Conservation (phyloP, 768 basidiomycete genomes). For the Leccinum sublutescens region DNA sequence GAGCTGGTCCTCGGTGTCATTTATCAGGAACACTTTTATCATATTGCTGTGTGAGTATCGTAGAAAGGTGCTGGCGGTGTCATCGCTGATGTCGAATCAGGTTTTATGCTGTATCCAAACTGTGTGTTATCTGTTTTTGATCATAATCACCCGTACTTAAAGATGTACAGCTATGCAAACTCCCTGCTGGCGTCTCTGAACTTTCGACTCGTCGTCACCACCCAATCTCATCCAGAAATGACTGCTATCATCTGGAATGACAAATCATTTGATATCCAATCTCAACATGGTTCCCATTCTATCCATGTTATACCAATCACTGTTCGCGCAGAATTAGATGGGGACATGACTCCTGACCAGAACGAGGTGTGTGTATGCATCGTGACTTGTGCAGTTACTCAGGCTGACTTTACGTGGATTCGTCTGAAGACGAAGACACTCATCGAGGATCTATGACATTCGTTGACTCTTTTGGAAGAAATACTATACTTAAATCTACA, state of each 20-base stretch:
- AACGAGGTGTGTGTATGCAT: background rate
- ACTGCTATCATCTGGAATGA: background rate
- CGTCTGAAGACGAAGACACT: background rate
- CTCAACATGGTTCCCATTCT: background rate
- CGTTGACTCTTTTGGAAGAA: background rate
- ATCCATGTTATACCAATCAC: background rate
- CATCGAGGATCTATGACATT: background rate
- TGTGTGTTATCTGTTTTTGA: background rate
- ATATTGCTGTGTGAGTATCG: conserved; percentile 22
- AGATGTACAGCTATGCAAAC: background rate
- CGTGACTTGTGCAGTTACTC: background rate
- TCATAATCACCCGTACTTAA: background rate
- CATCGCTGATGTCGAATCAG: background rate
- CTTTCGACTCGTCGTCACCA: background rate
- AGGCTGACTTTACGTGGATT: background rate
- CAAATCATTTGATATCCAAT: background rate
- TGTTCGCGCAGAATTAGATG: background rate
- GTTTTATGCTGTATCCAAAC: background rate
- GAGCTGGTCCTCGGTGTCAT: conserved; percentile 17
- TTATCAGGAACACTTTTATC: conserved; percentile 1
- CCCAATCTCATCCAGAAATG: background rate
- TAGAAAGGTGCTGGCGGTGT: background rate
- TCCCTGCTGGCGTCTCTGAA: background rate
- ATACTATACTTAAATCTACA: background rate
- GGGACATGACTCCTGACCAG: background rate